Evolutionary conservation across 257 asterid species (phyloP), one percentile per base, ranked within the genome.

Genomic region (Leonotis leonurus): DNA sequence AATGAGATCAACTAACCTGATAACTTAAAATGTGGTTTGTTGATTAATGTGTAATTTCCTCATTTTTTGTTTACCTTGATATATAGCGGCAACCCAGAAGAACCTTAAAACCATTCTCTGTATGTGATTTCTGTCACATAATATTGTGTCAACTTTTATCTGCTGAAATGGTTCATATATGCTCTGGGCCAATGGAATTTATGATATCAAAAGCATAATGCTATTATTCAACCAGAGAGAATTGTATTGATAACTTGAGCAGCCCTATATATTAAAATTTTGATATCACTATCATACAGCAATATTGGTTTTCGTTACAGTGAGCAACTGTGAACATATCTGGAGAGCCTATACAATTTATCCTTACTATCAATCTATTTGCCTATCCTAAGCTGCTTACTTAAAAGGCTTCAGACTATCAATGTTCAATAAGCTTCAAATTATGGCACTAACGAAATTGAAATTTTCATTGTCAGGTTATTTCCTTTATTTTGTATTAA

Each of bases 401-500:
- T 57, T 41, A 32, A 17, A 29, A 40, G 40, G 48, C 40, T 43
- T 54, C 29, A 37, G 51, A 59, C 25, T 14, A 40, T 60, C 58
- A 39, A 48, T 59, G 56, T 48, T 35, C 4, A 16, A 50, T 55
- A 65, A 53, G 43, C 54, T 68, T 62, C 33, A 14, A 10, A 30
- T 44, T 62, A 50, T 67, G 54, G 69, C 41, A 64, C 62, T 81
- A 49, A 40, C 44, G 66, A 60, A 36, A 32, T 69, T 63, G 66
- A 69, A 60, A 60, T 66, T 71, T 70, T 59, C 40, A 65, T 40
- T 73, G 72, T 75, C 97, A 92, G 99, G 99, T 67, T 85, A 81
- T 79, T 76, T 85, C 78, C 71, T 89, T 67, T 87, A 89, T 71
- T 89, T 89, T 73, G 68, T 83, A 65, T 77, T 85, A 69, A 77